Evolutionary conservation across 306 rosid genomes (phyloP).

Genomic region (Hylodesmum podocarpum): DNA sequence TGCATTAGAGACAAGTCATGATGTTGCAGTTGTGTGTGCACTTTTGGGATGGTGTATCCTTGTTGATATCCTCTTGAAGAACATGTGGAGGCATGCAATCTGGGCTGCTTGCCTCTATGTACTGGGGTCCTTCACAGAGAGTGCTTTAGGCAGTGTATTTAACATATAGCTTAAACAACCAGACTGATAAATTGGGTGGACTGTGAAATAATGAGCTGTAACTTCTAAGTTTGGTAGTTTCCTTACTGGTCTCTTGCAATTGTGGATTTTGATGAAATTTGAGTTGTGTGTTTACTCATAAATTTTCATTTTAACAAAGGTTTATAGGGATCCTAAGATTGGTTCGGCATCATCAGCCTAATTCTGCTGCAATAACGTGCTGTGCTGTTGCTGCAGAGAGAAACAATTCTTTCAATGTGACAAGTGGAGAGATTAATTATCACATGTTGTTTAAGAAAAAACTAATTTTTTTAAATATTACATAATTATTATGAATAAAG

Average conservation of each 20-base stretch:
- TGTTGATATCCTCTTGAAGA: constrained; percentile 6
- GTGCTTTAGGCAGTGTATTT: background rate
- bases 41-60: background rate
- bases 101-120: background rate
- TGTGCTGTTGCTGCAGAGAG: background rate
- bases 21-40: constrained; percentile 15
- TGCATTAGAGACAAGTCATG: constrained; percentile 15
- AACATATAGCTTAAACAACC: background rate
- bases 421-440: background rate
- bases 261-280: background rate
- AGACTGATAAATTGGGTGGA: background rate
- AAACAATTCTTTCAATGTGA: background rate
- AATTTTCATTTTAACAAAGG: background rate
- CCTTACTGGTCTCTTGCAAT: background rate
- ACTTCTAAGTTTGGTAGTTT: constrained; percentile 3
- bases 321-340: background rate
- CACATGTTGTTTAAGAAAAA: background rate
- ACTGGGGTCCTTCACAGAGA: background rate
- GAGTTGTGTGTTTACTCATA: background rate
- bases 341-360: background rate
- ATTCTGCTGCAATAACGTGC: background rate
- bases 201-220: background rate
- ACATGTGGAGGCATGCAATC: background rate
- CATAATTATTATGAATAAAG: background rate
- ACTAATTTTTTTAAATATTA: background rate